These are phyloP conservation scores for Lobulomyces angularis DNA, from an alignment of 192 early-diverging fungal genomes.

Conservation along the genomic window DNA sequence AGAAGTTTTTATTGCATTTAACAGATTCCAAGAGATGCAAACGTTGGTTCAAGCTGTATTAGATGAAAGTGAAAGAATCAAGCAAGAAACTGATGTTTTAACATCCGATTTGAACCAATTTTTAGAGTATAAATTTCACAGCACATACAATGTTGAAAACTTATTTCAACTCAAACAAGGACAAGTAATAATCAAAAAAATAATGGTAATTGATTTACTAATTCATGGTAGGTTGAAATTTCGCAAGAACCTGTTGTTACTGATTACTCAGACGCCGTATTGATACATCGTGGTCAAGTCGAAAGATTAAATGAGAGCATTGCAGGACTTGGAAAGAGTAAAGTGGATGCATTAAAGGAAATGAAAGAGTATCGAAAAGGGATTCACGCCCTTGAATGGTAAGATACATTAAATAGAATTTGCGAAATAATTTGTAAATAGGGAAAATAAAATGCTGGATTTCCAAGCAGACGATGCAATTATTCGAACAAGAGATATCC, in stretches of 20 bases:
- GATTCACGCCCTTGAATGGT: constrained; percentile 53
- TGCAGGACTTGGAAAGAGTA: constrained; percentile 28
- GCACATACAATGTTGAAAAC: constrained; percentile 37
- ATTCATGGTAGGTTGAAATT: constrained; percentile 34
- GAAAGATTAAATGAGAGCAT: constrained; percentile 43
- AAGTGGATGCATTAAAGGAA: constrained; percentile 46
- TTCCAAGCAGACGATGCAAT: constrained; percentile 50
- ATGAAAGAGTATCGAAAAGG: constrained; percentile 53
- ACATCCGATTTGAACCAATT: constrained; percentile 31
- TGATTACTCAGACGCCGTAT: constrained; percentile 37
- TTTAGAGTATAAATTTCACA: constrained; percentile 36
- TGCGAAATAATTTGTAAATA: constrained; percentile 8
- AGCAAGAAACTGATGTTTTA: constrained; percentile 27
- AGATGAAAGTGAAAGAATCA: constrained; percentile 30
- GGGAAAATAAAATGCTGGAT: constrained; percentile 52
- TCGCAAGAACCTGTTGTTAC: constrained; percentile 47
- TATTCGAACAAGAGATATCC: constrained; percentile 41
- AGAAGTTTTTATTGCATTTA: constrained; percentile 15
- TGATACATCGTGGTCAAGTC: constrained; percentile 36
- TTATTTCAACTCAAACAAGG: constrained; percentile 49
- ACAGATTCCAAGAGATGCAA: constrained; percentile 26
- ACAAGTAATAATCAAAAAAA: constrained; percentile 18
- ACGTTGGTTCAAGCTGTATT: constrained; percentile 20
- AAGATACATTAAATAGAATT: constrained; percentile 2
- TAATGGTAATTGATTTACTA: constrained; percentile 1